A percentile compares a stretch with the other conserved stretches of the same genome.
Evolutionary conservation across 352 stramenopile genomes (phyloP).

Genomic region (Phytophthora capsici): DNA sequence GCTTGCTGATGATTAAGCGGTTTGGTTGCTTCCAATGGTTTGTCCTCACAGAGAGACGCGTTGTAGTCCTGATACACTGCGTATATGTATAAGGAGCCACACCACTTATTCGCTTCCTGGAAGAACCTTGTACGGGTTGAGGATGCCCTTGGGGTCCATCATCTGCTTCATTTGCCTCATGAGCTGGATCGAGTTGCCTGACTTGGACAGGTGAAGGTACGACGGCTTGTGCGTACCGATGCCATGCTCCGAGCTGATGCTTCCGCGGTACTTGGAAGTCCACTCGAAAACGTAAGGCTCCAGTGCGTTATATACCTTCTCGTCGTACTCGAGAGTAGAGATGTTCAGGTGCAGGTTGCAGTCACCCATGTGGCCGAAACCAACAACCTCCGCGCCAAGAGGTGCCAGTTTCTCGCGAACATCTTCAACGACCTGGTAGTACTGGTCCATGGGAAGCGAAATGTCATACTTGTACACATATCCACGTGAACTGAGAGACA

Average conservation of each 20-base stretch:
- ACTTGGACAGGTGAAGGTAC: conserved; percentile 90
- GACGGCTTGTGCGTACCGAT: conserved; percentile 95
- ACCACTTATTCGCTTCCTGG: conserved; percentile 29
- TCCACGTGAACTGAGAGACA: conserved; percentile 83
- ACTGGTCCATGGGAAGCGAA: conserved; percentile 91
- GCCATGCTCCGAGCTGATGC: conserved; percentile 98
- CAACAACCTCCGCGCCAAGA: conserved; percentile 68
- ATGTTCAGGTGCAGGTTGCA: conserved; percentile 98
- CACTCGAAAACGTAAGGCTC: conserved; percentile 87
- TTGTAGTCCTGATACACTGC: background rate
- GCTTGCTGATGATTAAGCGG: background rate
- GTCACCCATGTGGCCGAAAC: conserved; percentile 96
- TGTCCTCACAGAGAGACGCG: background rate
- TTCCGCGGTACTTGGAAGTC: conserved; percentile 86
- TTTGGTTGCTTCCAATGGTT: background rate
- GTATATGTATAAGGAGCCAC: background rate
- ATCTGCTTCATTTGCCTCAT: conserved; percentile 95
- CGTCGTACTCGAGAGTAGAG: conserved; percentile 71
- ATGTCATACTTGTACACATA: conserved; percentile 99
- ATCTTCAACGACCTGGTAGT: conserved; percentile 91
- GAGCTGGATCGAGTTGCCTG: conserved; percentile 74
- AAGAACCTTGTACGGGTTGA: conserved; percentile 97
- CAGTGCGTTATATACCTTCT: conserved; percentile 66
- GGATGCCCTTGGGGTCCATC: conserved; percentile 96
- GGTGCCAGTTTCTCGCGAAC: conserved; percentile 62